phyloP scores from a whole-genome alignment of 257 asterid genomes.

The Cynanchum wilfordii region DNA sequence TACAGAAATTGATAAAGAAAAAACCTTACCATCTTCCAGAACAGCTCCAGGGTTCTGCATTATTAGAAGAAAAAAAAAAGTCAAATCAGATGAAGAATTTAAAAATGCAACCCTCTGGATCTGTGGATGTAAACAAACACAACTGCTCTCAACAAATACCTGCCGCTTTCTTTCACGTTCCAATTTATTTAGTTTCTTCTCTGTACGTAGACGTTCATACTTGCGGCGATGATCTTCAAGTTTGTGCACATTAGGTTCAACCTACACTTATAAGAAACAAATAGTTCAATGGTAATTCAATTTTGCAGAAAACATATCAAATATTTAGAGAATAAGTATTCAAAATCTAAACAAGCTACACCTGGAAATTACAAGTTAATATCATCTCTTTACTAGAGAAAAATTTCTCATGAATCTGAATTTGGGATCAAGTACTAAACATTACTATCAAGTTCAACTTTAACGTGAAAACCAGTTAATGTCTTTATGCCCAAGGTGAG shows the following conservation, averaged over 20 bases:
- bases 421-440: not conserved
- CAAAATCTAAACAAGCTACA: not conserved
- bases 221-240: constrained; percentile 67
- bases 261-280: constrained; percentile 36
- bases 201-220: constrained; percentile 53
- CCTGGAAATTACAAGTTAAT: not conserved
- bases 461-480: not conserved
- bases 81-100: not conserved
- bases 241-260: constrained; percentile 61
- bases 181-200: constrained; percentile 38
- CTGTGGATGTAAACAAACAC: not conserved
- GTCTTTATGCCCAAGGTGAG: not conserved
- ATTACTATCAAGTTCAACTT: not conserved
- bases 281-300: not conserved
- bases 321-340: not conserved
- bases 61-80: constrained; percentile 17
- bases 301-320: not conserved
- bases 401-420: not conserved
- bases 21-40: constrained; percentile 56
- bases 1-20: constrained; percentile 3
- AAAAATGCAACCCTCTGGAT: not conserved
- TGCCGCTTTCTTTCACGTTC: constrained; percentile 40
- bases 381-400: not conserved
- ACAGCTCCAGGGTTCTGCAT: constrained; percentile 54
- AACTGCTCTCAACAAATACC: constrained; percentile 18